Evolutionary conservation across 2,329 filamentous ascomycete species (phyloP).

Genomic region (Sarocladiaceae sp.): DNA sequence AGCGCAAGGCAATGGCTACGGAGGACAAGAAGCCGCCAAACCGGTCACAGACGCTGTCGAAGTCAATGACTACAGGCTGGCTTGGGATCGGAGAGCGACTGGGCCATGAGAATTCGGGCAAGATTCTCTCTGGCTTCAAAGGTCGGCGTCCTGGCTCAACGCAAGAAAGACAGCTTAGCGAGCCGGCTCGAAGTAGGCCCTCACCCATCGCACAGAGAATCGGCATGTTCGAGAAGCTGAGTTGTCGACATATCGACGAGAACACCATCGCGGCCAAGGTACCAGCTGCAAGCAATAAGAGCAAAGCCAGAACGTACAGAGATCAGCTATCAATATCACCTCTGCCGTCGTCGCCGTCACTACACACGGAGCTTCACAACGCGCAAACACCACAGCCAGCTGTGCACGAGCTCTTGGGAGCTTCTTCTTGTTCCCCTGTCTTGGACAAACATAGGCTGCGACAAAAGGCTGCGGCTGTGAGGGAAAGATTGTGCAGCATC

Average conservation of each 20-base stretch:
- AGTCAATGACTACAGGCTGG: too few species aligned
- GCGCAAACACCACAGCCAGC: not conserved
- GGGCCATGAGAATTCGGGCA: too few species aligned
- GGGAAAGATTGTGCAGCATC: constrained; percentile 1
- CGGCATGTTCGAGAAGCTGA: constrained; percentile 7
- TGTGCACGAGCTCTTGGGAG: not conserved
- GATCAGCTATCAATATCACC: not conserved
- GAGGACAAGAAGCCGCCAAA: too few species aligned
- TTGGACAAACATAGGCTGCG: not conserved
- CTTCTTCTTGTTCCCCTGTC: not conserved
- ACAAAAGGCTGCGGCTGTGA: not conserved
- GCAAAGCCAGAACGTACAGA: not conserved
- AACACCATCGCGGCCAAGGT: not conserved
- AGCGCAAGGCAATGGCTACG: too few species aligned
- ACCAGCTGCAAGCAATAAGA: not conserved
- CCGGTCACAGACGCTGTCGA: too few species aligned
- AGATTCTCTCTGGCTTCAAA: not conserved
- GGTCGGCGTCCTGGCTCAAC: not conserved
- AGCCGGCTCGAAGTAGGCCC: not conserved
- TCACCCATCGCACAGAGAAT: constrained; percentile 6
- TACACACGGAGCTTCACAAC: not conserved
- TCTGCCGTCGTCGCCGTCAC: not conserved
- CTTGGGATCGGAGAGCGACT: too few species aligned
- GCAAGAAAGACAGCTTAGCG: not conserved
- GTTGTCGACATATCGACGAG: not conserved